Base-by-base conservation (phyloP, 148 eudicot species). In the Pouteria glomerata region DNA sequence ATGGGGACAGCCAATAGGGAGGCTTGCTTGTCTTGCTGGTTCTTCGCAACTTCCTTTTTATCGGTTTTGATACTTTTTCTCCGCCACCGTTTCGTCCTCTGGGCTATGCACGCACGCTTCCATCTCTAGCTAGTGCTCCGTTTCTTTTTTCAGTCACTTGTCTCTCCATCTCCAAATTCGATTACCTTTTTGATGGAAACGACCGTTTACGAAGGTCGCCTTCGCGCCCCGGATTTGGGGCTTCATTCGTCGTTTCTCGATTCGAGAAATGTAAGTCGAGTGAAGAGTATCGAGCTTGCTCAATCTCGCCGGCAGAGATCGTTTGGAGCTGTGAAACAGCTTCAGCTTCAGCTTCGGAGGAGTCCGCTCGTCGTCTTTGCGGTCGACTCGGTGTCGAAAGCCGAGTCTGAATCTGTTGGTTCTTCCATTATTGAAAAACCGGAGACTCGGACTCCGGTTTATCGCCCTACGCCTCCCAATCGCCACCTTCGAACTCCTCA, bases 401-500 rank as follows among this genome's bases (percentile, higher is more conserved):
- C 69, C 51, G 57, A 63, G 31, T 56, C 60, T 52, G 57, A 63
- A 37, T 56, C 60, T 52, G 37, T 30, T n/a, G 37, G 1, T 26
- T 29, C 61, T 1, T 44, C 63, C 59, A 27, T 34, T 27, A 61
- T 24, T 14, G 60, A 21, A 3, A 53, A 53, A 3, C 47, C 34
- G 8, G 61, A 39, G 44, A 51, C 26, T 6, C 26, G 8, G 34
- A 6, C n/a, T 58, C 87, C 92, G 3, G 75, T 83, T 70, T 94
- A 89, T 70, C 66, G 55, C 34, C 91, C 93, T 26, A 89, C 97
- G 11, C 97, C 91, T 59, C 61, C 82, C 11, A 74, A 86, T 81
- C 86, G 97, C 26, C 74, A 67, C 26, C 87, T 87, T 55, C 87
- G 93, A 27, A 89, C 96, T 68, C 97, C 98, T 75, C 97, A 90